These are phyloP conservation scores for Astraeus odoratus DNA, from an alignment of 768 basidiomycete genomes.

Conservation along the genomic window DNA sequence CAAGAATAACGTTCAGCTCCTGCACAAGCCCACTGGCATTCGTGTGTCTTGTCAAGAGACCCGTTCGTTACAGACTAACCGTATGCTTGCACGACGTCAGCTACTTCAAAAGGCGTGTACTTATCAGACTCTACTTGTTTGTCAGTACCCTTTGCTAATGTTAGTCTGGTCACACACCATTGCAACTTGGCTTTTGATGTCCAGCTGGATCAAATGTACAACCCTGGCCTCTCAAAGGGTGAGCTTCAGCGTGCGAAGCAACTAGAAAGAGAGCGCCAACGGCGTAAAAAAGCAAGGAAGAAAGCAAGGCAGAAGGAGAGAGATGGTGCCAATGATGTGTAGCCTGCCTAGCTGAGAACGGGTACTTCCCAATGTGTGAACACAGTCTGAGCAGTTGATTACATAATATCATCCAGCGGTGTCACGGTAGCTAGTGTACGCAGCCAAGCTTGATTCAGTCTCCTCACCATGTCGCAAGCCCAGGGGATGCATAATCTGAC, in stretches of 20 bases:
- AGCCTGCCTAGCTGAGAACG: too few relatives aligned
- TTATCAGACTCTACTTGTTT: slow-evolving; percentile 15
- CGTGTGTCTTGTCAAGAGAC: slow-evolving; percentile 87
- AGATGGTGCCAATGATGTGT: too few relatives aligned
- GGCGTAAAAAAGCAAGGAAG: slow-evolving; percentile 75
- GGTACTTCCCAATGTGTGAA: too few relatives aligned
- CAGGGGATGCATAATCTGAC: slow-evolving; percentile 65
- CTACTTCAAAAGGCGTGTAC: slow-evolving; percentile 69
- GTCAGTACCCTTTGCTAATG: slow-evolving; percentile 13
- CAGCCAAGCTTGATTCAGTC: too few relatives aligned
- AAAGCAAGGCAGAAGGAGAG: slow-evolving; percentile 35
- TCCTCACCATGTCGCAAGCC: slow-evolving; percentile 18
- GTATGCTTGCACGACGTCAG: slow-evolving; percentile 66
- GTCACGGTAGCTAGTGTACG: too few relatives aligned
- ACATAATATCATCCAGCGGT: too few relatives aligned
- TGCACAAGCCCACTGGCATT: slow-evolving; percentile 84
- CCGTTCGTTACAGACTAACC: slow-evolving; percentile 73
- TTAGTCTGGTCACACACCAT: slow-evolving; percentile 3
- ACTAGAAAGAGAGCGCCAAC: slow-evolving; percentile 66
- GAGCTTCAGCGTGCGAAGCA: slow-evolving; percentile 66
- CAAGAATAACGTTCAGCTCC: slow-evolving; percentile 81
- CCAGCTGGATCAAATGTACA: slow-evolving; percentile 63
- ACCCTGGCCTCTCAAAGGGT: slow-evolving; percentile 72
- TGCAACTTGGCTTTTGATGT: slow-evolving; percentile 1
- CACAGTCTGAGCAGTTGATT: too few relatives aligned